Evolutionary conservation across 495 filamentous ascomycete genomes (phyloP).

Genomic region (Gamarada debralockiae): DNA sequence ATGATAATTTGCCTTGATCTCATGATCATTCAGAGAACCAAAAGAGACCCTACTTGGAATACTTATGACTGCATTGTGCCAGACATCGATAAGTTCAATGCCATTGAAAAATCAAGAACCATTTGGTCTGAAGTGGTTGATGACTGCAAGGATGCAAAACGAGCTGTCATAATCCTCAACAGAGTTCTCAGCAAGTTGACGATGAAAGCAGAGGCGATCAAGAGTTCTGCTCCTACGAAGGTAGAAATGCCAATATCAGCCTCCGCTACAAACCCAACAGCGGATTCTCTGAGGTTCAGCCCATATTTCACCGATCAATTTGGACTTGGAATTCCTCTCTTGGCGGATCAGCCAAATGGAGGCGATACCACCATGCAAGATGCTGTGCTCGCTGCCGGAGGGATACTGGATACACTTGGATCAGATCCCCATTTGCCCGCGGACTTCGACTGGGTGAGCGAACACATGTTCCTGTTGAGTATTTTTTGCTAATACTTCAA

Average conservation of each 20-base stretch:
- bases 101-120: conserved; percentile 5
- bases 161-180: conserved; percentile 15
- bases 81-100: conserved; percentile 8
- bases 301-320: conserved; percentile 6
- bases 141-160: conserved; percentile 14
- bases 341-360: background rate
- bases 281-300: conserved; percentile 4
- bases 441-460: conserved; percentile 23
- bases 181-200: conserved; percentile 8
- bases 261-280: background rate
- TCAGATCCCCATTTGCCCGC: conserved; percentile 6
- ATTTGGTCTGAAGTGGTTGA: conserved; percentile 20
- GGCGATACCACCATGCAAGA: conserved; percentile 14
- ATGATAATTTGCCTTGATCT: conserved; percentile 40
- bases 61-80: background rate
- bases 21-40: conserved; percentile 6
- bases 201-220: conserved; percentile 4
- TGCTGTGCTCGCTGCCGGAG: background rate
- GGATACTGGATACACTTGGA: conserved; percentile 5
- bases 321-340: background rate
- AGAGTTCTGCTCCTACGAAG: background rate
- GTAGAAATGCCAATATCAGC: background rate
- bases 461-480: background rate
- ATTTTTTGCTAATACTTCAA: background rate
- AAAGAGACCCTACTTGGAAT: background rate